Evolutionary conservation across 2,329 filamentous ascomycete genomes (phyloP), one percentile per base, ranked within the genome.

Genomic region (Aspergillus fischeri): DNA sequence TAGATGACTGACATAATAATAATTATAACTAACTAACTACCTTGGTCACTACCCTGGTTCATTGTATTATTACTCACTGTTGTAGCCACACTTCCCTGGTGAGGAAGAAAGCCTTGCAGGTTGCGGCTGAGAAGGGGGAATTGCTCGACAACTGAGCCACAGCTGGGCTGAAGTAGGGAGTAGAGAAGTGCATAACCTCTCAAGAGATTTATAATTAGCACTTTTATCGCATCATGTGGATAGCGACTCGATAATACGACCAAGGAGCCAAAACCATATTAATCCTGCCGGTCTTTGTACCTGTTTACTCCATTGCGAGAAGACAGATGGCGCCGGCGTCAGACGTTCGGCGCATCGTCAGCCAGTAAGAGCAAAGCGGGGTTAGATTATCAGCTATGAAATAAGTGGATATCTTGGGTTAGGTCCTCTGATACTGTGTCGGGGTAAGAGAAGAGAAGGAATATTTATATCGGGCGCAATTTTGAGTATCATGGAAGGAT

Each of bases 61-160:
- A n/a, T 38, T 17, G 11, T 35, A 17, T 35, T 14, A 35, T 35
- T 35, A 35, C 32, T 35, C 32, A 6, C 6, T 38, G 32, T 38
- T 38, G 32, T 38, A 38, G 32, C 32, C 32, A 38, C 14, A 38
- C 14, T 17, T 17, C 14, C 32, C 14, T 29, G 29, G 28, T n/a
- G 4, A 51, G 51, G 28, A 35, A 56, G 52, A 50, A 56, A 48
- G 56, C 56, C 53, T 58, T 57, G 58, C 28, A 1, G 11, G 10
- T 29, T 29, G 28, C 55, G 58, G 56, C 56, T 57, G 49, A 49
- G 24, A 52, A 29, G 41, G 20, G 54, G 47, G 44, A 8, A 49
- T 7, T 38, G 14, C 14, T 38, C 14, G 14, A 38, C 32, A 49
- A 54, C 52, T 49, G 44, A 54, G 52, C 49, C 52, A 52, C 51